A percentile compares a stretch with the other conserved stretches of the same genome.
Evolutionary conservation across 2,329 filamentous ascomycete species (phyloP).

Genomic region (Penicillium sp.): DNA sequence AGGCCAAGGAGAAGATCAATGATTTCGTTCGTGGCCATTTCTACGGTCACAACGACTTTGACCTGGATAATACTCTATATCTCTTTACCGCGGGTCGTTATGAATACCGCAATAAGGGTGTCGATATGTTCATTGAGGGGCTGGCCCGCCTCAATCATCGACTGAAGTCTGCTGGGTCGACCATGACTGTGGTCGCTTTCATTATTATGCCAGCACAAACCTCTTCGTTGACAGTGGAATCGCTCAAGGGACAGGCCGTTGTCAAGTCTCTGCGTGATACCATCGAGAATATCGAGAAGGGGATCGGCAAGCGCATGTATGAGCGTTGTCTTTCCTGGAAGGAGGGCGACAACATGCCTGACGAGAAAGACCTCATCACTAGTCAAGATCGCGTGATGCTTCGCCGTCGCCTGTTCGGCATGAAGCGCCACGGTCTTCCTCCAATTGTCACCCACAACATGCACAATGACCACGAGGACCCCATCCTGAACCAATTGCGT

Average conservation of each 20-base stretch:
- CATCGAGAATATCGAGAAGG: constrained; percentile 85
- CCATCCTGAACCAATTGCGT: constrained; percentile 91
- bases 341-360: constrained; percentile 87
- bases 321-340: constrained; percentile 94
- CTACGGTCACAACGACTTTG: constrained; percentile 97
- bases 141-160: constrained; percentile 91
- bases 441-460: constrained; percentile 99
- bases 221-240: constrained; percentile 89
- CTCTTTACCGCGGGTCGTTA: constrained; percentile 97
- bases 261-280: constrained; percentile 95
- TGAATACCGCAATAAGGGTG: constrained; percentile 97
- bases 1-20: constrained; percentile 95
- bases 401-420: constrained; percentile 86
- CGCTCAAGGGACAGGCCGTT: constrained; percentile 92
- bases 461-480: constrained; percentile 89
- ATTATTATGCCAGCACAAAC: constrained; percentile 99
- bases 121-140: constrained; percentile 99
- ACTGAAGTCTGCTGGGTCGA: constrained; percentile 78
- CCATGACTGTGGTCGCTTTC: constrained; percentile 93
- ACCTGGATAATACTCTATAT: constrained; percentile 93
- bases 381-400: constrained; percentile 89
- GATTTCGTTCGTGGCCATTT: constrained; percentile 98
- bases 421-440: constrained; percentile 87
- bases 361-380: constrained; percentile 94
- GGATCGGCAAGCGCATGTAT: constrained; percentile 90